Evolutionary conservation across 257 asterid genomes (phyloP), one percentile per base, ranked within the genome.

Genomic region (Capsicum baccatum): DNA sequence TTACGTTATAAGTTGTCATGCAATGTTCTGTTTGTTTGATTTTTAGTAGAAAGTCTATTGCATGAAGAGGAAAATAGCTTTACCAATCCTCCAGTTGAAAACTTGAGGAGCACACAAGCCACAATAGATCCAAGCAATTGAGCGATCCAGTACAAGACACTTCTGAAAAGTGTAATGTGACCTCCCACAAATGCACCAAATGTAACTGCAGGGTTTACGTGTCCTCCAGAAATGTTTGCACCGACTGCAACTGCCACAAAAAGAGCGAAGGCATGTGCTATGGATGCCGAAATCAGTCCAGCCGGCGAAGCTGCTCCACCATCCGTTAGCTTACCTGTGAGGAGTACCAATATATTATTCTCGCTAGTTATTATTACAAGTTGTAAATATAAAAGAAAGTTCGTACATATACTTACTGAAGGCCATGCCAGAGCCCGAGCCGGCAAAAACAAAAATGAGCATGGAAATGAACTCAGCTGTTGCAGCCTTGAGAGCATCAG

Each of bases 391-490:
- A 26, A 26, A 26, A 26, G 33, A 26, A 26, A 26, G 33, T 26
- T 26, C 33, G 33, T 26, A 26, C 1, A 26, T 3, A 39, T 39
- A 39, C 87, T 86, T 87, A 93, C 98, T 86, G 84, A 92, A 93
- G 35, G 98, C 98, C 97, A 94, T 92, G 93, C 98, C 98, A 16
- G 97, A 93, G 86, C 98, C 98, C 83, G 89, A 87, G 4, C 98
- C 98, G 33, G 98, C 97, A 71, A 94, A 94, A 21, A 94, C 98
- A 78, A 94, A 94, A 47, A 94, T 93, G 81, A 94, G 89, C 96
- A 89, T 94, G 1, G 97, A 94, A 58, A 94, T 88, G 90, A 94
- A 94, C 92, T 94, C 98, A 3, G 98, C 97, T 44, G 90, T 83
- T 69, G 96, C 98, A 0, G 98, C 97, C 85, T 89, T 94, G 78